phyloP scores from a whole-genome alignment of 108 stramenopile species.

The Conticribra weissflogii region DNA sequence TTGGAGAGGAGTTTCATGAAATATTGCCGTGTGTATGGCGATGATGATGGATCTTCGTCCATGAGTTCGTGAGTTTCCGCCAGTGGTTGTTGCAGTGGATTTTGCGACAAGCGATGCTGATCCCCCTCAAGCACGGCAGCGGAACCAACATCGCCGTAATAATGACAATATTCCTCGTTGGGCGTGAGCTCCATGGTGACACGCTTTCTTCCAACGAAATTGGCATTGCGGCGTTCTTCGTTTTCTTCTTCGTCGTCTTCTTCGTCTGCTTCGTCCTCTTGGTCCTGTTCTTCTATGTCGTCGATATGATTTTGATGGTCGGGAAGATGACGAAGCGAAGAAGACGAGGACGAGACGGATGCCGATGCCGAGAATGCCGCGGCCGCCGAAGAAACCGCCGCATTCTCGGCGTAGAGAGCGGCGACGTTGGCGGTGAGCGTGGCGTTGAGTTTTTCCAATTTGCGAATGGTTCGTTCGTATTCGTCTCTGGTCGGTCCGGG shows the following conservation, averaged over 20 bases:
- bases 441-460: conserved; percentile 32
- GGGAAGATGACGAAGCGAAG: neutral
- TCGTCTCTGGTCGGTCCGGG: conserved; percentile 10
- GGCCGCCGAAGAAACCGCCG: neutral
- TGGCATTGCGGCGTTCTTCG: neutral
- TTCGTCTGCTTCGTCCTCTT: neutral
- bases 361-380: neutral
- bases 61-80: too few species aligned
- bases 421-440: conserved; percentile 24
- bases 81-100: conserved; percentile 8
- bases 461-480: conserved; percentile 22
- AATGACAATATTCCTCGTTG: conserved; percentile 20
- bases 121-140: too few species aligned
- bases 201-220: neutral
- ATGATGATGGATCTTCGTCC: too few species aligned
- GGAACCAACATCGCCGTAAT: too few species aligned
- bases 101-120: too few species aligned
- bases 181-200: conserved; percentile 14
- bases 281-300: neutral
- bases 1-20: conserved; percentile 18
- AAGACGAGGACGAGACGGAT: too few species aligned
- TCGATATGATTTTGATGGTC: neutral
- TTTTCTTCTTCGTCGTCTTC: neutral
- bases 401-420: conserved; percentile 26
- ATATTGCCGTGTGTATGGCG: too few species aligned